phyloP scores from a whole-genome alignment of 2,329 filamentous ascomycete genomes.

The Epichloe gansuensis region DNA sequence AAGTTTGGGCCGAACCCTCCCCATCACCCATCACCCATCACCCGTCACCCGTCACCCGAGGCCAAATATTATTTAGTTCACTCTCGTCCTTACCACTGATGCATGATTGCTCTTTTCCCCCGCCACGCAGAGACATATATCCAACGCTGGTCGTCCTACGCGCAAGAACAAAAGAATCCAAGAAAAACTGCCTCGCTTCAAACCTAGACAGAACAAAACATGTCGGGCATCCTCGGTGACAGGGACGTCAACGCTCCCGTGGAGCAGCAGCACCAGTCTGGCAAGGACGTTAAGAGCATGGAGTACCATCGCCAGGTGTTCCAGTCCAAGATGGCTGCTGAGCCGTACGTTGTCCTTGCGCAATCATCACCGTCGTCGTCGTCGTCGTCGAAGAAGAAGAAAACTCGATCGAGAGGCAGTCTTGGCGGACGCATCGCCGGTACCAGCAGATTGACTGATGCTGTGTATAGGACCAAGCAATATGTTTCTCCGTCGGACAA shows the following conservation, averaged over 20 bases:
- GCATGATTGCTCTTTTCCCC: too few relatives aligned
- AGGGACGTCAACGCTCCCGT: conserved; percentile 53
- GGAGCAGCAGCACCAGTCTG: conserved; percentile 15
- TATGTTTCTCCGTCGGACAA: conserved; percentile 80
- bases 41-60: too few relatives aligned
- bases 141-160: conserved; percentile 1
- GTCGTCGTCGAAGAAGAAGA: background rate
- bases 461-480: conserved; percentile 6
- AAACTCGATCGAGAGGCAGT: background rate
- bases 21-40: too few relatives aligned
- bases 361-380: too few relatives aligned
- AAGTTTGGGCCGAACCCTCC: background rate
- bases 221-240: conserved; percentile 50
- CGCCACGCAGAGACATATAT: conserved; percentile 3
- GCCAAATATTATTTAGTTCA: background rate
- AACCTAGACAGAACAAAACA: conserved; percentile 17
- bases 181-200: background rate
- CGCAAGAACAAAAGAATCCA: background rate
- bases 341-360: conserved; percentile 39
- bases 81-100: background rate
- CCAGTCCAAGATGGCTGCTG: conserved; percentile 57
- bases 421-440: background rate
- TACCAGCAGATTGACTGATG: conserved; percentile 3
- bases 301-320: conserved; percentile 69
- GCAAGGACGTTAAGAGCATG: conserved; percentile 51